These are phyloP conservation scores for Melocanna baccifera DNA, from an alignment of 176 grass and related monocot species.

Conservation along the genomic window DNA sequence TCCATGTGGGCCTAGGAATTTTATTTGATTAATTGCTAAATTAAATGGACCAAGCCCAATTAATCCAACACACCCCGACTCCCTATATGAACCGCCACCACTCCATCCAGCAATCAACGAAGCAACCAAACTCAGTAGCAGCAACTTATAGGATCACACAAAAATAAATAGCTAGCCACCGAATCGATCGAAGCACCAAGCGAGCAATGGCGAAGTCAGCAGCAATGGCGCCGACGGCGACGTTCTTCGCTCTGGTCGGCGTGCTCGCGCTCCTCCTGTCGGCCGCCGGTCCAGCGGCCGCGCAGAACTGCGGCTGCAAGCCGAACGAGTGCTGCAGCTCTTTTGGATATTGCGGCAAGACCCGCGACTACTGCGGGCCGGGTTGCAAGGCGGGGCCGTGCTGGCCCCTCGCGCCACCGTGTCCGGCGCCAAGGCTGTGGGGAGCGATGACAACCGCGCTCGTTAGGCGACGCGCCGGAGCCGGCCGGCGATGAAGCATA, in stretches of 20 bases:
- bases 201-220: background rate
- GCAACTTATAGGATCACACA: background rate
- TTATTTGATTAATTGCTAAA: too few relatives aligned
- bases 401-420: background rate
- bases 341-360: constrained; percentile 30
- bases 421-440: constrained; percentile 18
- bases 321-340: constrained; percentile 25
- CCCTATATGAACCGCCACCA: background rate
- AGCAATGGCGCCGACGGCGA: background rate
- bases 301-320: constrained; percentile 33
- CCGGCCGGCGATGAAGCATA: background rate
- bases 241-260: background rate
- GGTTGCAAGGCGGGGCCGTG: constrained; percentile 47
- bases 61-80: too few relatives aligned
- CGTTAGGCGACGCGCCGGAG: background rate
- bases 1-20: too few relatives aligned
- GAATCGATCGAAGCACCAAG: background rate
- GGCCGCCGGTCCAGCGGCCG: background rate
- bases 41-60: too few relatives aligned
- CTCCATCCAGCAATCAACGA: background rate
- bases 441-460: background rate
- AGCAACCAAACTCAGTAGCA: background rate
- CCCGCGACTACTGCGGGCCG: background rate
- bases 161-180: background rate
- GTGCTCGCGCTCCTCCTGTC: background rate